Evolutionary conservation across 2,329 filamentous ascomycete genomes (phyloP).

Genomic region (Purpureocillium takamizusanense): DNA sequence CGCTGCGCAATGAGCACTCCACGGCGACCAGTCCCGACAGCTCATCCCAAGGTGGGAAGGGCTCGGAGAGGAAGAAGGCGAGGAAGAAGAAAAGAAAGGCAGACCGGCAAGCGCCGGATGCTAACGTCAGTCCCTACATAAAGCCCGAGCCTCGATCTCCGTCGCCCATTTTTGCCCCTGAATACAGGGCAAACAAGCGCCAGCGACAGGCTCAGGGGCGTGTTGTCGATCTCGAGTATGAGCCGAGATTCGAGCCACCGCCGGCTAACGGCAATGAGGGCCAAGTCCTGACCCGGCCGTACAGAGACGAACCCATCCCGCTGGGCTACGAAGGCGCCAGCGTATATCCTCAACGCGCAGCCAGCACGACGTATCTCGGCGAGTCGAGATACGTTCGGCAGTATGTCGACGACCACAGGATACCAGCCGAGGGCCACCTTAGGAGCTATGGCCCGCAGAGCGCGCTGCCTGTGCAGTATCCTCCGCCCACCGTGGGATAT

Average conservation of each 20-base stretch:
- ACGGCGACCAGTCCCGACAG: slow-evolving; percentile 49
- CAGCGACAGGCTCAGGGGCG: slow-evolving; percentile 38
- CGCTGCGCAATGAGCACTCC: slow-evolving; percentile 41
- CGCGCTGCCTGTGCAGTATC: slow-evolving; percentile 26
- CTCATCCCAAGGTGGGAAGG: slow-evolving; percentile 44
- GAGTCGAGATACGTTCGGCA: slow-evolving; percentile 22
- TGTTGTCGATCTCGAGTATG: slow-evolving; percentile 19
- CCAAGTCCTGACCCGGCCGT: slow-evolving; percentile 18
- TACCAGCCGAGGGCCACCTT: slow-evolving; percentile 18
- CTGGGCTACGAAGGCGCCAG: slow-evolving; percentile 22
- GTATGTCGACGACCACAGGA: slow-evolving; percentile 21
- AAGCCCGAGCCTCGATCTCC: slow-evolving; percentile 58
- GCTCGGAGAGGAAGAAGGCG: slow-evolving; percentile 37
- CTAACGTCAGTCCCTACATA: slow-evolving; percentile 43
- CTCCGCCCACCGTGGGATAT: slow-evolving; percentile 26
- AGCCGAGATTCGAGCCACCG: slow-evolving; percentile 34
- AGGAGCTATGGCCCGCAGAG: slow-evolving; percentile 28
- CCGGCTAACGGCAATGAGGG: slow-evolving; percentile 24
- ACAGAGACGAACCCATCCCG: slow-evolving; percentile 20
- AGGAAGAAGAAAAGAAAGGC: slow-evolving; percentile 47
- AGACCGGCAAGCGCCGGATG: slow-evolving; percentile 37
- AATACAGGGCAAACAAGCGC: slow-evolving; percentile 49
- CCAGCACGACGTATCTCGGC: slow-evolving; percentile 15
- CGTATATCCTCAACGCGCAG: slow-evolving; percentile 14
- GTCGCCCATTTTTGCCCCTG: slow-evolving; percentile 45